Percentiles rank a stretch among this genome's conserved stretches.
phyloP scores from a whole-genome alignment of 306 rosid species.

The Cyamopsis tetragonoloba region DNA sequence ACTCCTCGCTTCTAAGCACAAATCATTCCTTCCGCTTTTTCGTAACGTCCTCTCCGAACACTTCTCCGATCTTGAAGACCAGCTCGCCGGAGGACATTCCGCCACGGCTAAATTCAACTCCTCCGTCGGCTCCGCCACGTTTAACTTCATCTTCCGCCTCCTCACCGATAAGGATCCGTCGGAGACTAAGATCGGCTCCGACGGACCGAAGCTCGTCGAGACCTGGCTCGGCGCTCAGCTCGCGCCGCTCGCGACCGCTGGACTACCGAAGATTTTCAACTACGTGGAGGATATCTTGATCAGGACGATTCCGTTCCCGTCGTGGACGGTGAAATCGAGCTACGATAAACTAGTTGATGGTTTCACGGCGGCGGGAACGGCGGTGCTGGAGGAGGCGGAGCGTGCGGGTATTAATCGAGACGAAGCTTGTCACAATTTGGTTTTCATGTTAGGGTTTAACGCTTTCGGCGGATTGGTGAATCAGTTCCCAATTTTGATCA shows the following conservation, averaged over 20 bases:
- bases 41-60: conserved; percentile 31
- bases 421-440: conserved; percentile 64
- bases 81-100: conserved; percentile 17
- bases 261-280: conserved; percentile 38
- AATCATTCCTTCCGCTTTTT: conserved; percentile 43
- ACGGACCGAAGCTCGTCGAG: conserved; percentile 32
- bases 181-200: conserved; percentile 20
- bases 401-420: conserved; percentile 40
- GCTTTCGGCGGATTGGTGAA: conserved; percentile 61
- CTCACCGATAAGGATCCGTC: conserved; percentile 37
- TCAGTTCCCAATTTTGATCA: conserved; percentile 49
- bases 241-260: conserved; percentile 42
- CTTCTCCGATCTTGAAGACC: conserved; percentile 40
- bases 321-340: conserved; percentile 34
- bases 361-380: conserved; percentile 20
- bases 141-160: conserved; percentile 45
- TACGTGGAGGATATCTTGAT: conserved; percentile 44
- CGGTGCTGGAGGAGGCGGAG: conserved; percentile 54
- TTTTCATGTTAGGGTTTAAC: conserved; percentile 61
- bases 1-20: conserved; percentile 44
- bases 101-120: conserved; percentile 40
- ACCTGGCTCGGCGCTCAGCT: conserved; percentile 55
- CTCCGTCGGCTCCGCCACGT: conserved; percentile 28
- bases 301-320: conserved; percentile 48
- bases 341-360: conserved; percentile 50